Evolutionary conservation across 345 rosid genomes (phyloP).

Genomic region (Pistacia integerrima): DNA sequence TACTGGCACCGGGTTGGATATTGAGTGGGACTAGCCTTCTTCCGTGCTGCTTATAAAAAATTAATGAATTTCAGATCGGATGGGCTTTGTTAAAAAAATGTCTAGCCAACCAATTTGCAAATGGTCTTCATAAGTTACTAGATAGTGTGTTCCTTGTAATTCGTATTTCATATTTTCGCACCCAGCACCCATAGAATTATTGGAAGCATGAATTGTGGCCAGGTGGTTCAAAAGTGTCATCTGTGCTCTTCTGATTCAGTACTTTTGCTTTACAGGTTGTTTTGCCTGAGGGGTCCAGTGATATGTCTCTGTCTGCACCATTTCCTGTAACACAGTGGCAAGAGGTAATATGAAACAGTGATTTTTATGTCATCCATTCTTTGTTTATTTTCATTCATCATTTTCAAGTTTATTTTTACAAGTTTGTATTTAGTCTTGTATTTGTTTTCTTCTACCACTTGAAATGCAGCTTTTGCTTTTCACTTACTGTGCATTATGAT

Average conservation of each 20-base stretch:
- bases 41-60: not conserved
- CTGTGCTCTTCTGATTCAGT: conserved; percentile 14
- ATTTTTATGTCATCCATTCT: conserved; percentile 9
- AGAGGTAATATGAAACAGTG: conserved; percentile 60
- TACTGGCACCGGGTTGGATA: not conserved
- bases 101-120: not conserved
- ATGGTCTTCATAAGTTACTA: not conserved
- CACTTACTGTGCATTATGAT: conserved; percentile 14
- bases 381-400: not conserved
- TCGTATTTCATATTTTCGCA: not conserved
- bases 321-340: conserved; percentile 66
- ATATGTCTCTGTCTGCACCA: conserved; percentile 69
- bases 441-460: conserved; percentile 8
- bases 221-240: conserved; percentile 6
- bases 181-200: not conserved
- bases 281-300: conserved; percentile 84
- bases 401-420: not conserved
- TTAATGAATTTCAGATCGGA: not conserved
- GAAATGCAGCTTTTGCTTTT: conserved; percentile 1
- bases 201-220: not conserved
- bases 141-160: not conserved
- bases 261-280: conserved; percentile 61
- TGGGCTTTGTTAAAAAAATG: not conserved
- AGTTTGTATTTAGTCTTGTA: not conserved
- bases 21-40: not conserved